Percentiles rank a stretch among this genome's conserved stretches.
Conservation (phyloP, 1,284 basidiomycete genomes). For the Cronartium quercuum region DNA sequence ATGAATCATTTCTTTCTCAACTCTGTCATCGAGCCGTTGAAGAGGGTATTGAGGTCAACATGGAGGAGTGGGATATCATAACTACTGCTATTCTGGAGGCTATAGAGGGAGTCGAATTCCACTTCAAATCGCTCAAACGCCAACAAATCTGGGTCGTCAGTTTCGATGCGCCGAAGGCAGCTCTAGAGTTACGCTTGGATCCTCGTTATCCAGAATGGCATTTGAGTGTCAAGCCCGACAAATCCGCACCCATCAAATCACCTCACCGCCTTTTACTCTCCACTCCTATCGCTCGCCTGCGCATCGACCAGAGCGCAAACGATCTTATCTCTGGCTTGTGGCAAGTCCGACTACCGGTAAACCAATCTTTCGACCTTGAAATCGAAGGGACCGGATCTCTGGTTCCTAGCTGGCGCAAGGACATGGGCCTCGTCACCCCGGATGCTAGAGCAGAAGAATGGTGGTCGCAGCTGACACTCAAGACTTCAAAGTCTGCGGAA, state of each 20-base stretch:
- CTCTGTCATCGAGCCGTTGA: constrained; percentile 57
- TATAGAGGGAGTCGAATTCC: constrained; percentile 59
- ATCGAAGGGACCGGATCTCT: constrained; percentile 64
- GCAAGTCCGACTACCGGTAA: constrained; percentile 72
- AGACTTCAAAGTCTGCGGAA: constrained; percentile 56
- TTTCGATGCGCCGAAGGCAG: constrained; percentile 67
- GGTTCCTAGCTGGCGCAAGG: constrained; percentile 76
- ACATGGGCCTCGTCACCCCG: constrained; percentile 67
- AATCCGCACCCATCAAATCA: constrained; percentile 67
- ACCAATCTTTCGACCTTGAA: constrained; percentile 57
- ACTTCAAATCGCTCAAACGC: constrained; percentile 77
- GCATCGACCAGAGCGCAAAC: constrained; percentile 47
- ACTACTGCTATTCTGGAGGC: constrained; percentile 62
- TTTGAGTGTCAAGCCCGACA: constrained; percentile 65
- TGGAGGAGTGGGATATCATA: constrained; percentile 63
- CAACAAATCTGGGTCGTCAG: constrained; percentile 79
- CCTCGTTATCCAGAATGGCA: constrained; percentile 77
- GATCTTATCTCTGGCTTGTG: constrained; percentile 61
- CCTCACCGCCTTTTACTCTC: constrained; percentile 68
- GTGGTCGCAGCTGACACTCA: constrained; percentile 62
- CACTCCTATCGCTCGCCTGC: constrained; percentile 71
- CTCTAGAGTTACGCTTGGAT: constrained; percentile 69
- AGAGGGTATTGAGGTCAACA: constrained; percentile 47
- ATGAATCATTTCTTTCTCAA: constrained; percentile 46
- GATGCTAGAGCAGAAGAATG: constrained; percentile 61